Conservation (phyloP, 257 asterid genomes). For the Prunella vulgaris region DNA sequence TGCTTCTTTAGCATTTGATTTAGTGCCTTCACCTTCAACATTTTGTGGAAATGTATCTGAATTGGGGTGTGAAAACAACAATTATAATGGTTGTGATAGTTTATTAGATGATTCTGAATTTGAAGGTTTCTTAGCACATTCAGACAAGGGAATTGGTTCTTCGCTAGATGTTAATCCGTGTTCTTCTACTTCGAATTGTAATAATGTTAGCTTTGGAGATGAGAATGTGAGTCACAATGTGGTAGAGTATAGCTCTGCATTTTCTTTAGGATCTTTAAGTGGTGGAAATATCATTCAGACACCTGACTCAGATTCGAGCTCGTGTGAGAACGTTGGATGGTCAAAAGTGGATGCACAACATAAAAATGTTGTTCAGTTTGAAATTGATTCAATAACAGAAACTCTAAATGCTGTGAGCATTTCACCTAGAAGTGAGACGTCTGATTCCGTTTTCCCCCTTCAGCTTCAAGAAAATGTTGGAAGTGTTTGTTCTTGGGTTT, state of each 20-base stretch:
- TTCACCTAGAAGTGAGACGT: conserved; percentile 8
- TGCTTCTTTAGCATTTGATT: conserved; percentile 21
- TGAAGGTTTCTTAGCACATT: background rate
- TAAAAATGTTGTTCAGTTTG: conserved; percentile 11
- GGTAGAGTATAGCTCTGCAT: conserved; percentile 22
- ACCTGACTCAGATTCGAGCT: conserved; percentile 50
- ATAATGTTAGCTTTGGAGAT: background rate
- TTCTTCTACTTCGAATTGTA: conserved; percentile 7
- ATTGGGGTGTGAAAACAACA: conserved; percentile 4
- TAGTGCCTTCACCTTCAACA: conserved; percentile 13
- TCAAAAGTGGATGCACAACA: background rate
- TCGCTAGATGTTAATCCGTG: background rate
- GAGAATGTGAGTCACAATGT: background rate
- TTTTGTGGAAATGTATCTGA: conserved; percentile 26
- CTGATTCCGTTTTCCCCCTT: background rate
- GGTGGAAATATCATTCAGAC: conserved; percentile 67
- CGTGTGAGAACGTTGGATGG: conserved; percentile 21
- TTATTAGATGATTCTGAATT: background rate
- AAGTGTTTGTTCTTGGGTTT: conserved; percentile 14
- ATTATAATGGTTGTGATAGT: background rate
- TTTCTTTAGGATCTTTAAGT: conserved; percentile 36
- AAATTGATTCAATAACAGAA: conserved; percentile 21
- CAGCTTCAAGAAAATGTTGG: background rate
- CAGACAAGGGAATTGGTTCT: background rate
- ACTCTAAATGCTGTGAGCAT: background rate